Evolutionary conservation across 306 rosid species (phyloP).

Genomic region (Alnus glutinosa): DNA sequence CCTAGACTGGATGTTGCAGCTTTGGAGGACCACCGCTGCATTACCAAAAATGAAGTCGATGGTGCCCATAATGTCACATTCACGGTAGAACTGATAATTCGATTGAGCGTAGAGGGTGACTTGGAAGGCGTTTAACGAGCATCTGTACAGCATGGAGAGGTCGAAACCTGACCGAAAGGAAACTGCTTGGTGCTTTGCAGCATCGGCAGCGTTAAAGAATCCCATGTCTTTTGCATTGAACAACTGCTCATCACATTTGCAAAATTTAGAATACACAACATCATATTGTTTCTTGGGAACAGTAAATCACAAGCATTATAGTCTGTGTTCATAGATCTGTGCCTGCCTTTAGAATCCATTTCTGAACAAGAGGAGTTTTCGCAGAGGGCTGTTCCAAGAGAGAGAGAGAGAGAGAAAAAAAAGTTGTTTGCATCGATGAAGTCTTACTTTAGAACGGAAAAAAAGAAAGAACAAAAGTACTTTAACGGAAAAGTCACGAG

Average conservation of each 20-base stretch:
- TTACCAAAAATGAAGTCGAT: conserved; percentile 94
- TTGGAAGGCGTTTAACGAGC: conserved; percentile 75
- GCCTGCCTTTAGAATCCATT: too few species aligned
- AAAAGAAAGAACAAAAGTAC: too few species aligned
- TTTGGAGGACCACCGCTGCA: conserved; percentile 74
- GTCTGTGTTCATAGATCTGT: too few species aligned
- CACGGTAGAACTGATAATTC: conserved; percentile 86
- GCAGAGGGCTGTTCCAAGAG: too few species aligned
- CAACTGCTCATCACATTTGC: conserved; percentile 47
- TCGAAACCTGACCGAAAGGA: conserved; percentile 85
- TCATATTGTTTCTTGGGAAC: too few species aligned
- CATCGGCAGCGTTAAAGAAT: conserved; percentile 74
- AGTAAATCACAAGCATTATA: too few species aligned
- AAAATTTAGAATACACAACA: too few species aligned
- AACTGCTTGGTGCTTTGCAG: conserved; percentile 87
- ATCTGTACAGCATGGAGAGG: conserved; percentile 56
- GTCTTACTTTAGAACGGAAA: too few species aligned
- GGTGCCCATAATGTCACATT: conserved; percentile 80
- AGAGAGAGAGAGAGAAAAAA: too few species aligned
- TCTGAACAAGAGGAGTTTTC: too few species aligned
- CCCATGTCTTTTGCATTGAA: conserved; percentile 79
- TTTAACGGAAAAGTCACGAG: too few species aligned
- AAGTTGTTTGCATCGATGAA: too few species aligned
- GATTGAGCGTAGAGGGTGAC: conserved; percentile 91
- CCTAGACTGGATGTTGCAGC: conserved; percentile 66